Evolutionary conservation across 1,139 yeast species (phyloP), one percentile per base, ranked within the genome.

Genomic region (Saccharomyces pastorianus): DNA sequence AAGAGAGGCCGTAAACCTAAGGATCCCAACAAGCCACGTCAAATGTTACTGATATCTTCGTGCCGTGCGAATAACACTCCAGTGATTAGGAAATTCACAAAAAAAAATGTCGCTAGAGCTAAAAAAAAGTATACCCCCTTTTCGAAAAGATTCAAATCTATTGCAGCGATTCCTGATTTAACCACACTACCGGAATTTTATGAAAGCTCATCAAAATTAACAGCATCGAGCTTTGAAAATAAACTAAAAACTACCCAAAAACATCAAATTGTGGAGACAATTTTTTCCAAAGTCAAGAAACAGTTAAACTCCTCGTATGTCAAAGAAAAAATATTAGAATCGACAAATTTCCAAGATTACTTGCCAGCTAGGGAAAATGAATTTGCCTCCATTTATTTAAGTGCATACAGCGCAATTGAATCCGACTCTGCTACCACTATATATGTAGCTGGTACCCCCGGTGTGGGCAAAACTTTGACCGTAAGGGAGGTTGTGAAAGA

Each of bases 401-500:
- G 83, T 50, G 69, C 93, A n/a, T 93, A 89, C 63, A 77, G 83
- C 51, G 89, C 96, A 1, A 81, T 93, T 34, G 78, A 78, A 53
- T 79, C 85, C 17, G 81, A 81, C 48, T 79, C 85, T 1, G 98
- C 99, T 0, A 81, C 93, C 20, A 88, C 96, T 63, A 73, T 93
- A 6, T 93, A 91, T 65, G 83, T 93, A 5, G 88, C 96, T 70
- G 99, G 99, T 1, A 90, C 97, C 0, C 99, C 99, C 0, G 99
- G 99, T 9, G 91, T 95, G 4, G 99, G 99, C 11, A 93, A 93
- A 68, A 93, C 99, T 0, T 95, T 96, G 5, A 93, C 98, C 0
- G 84, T 93, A 2, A 74, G 96, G 55, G 96, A 90, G 63, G 98
- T 88, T 0, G 79, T 95, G 47, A 77, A 80, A 28, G 90, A 86